Evolutionary conservation across 2,329 filamentous ascomycete species (phyloP), one percentile per base, ranked within the genome.

Genomic region (Lecanosticta acicola): DNA sequence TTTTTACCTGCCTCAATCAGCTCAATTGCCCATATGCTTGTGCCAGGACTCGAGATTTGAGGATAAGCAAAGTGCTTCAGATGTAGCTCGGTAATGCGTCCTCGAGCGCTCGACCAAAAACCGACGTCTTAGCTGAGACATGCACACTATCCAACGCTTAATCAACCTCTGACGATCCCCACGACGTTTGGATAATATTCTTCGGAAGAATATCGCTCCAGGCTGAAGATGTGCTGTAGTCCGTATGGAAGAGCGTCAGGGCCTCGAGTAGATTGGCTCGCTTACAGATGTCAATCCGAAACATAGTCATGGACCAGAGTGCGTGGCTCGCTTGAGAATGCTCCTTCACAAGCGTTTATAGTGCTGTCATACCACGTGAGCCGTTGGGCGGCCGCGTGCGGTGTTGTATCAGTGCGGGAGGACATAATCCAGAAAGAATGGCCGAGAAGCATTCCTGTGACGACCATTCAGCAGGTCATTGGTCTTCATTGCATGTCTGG

Each of bases 211-310:
- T 11, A 29, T 29, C 5, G 24, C 24, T 29, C 11, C 11, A 11
- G 7, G 11, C 24, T 29, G 24, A 29, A 29, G 24, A n/a, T 29
- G 24, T 11, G 24, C 24, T 29, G 24, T n/a, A n/a, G n/a, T 5
- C 11, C 24, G 24, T 29, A 29, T 11, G 24, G 7, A 29, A 29
- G 24, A 19, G 26, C 32, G 32, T 18, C 16, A 21, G 5, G 39
- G 36, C 49, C 35, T 49, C 51, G 45, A 35, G 46, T 51, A 51
- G 39, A 54, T 50, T 49, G 45, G 43, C 40, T 50, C 46, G 51
- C 49, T 45, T 51, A 43, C 44, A 33, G 26, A 42, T 33, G 26
- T 44, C 34, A 44, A 54, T 39, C 39, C 49, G 51, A 54, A 48
- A 54, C 51, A 44, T 35, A 40, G 24, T 29, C 7, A 29, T 7